These are phyloP conservation scores for Rubus parviflorus DNA, from an alignment of 306 rosid species.

Conservation along the genomic window DNA sequence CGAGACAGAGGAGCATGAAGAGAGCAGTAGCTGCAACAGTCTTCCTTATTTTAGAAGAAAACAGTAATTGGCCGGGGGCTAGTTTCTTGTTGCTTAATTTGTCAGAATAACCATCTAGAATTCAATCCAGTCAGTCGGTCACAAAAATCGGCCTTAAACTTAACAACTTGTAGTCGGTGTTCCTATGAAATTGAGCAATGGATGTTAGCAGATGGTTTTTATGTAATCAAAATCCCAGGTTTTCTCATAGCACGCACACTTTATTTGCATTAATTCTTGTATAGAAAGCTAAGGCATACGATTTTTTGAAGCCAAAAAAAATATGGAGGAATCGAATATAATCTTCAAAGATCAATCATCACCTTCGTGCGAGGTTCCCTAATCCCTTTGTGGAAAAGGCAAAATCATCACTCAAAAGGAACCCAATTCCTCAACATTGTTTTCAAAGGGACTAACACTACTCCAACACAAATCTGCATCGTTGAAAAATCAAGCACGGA, in stretches of 20 bases:
- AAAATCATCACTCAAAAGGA: conserved; percentile 21
- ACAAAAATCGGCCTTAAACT: conserved; percentile 35
- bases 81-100: conserved; percentile 18
- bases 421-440: conserved; percentile 44
- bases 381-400: conserved; percentile 24
- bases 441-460: conserved; percentile 26
- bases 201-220: conserved; percentile 26
- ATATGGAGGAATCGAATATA: conserved; percentile 36
- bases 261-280: background rate
- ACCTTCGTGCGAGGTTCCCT: conserved; percentile 23
- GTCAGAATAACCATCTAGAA: conserved; percentile 39
- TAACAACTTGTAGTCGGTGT: conserved; percentile 31
- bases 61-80: conserved; percentile 27
- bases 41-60: conserved; percentile 47
- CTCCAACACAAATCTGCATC: conserved; percentile 17
- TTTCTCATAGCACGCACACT: background rate
- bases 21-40: conserved; percentile 69
- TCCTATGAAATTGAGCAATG: conserved; percentile 18
- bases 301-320: conserved; percentile 22
- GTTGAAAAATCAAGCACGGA: background rate
- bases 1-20: conserved; percentile 68
- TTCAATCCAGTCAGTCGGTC: conserved; percentile 14
- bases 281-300: conserved; percentile 1
- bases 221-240: conserved; percentile 32
- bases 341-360: conserved; percentile 38